Conservation (phyloP, 1,139 yeast genomes). For the Pneumocystis wakefieldiae region DNA sequence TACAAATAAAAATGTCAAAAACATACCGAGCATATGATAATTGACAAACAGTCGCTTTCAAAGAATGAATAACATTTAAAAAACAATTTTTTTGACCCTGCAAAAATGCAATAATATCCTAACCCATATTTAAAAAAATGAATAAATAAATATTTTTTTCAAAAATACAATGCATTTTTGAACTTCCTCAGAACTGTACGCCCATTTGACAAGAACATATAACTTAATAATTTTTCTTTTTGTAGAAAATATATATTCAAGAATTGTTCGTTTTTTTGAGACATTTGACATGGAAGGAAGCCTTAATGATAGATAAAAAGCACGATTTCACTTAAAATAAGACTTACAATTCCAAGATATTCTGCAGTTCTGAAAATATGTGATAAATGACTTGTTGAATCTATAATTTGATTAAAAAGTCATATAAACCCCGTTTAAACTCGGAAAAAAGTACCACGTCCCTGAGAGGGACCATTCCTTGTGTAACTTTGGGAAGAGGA, state of each 20-base stretch:
- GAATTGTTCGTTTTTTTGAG: conserved; percentile 48
- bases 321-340: conserved; percentile 39
- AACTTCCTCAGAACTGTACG: conserved; percentile 54
- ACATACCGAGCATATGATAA: conserved; percentile 46
- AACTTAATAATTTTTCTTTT: conserved; percentile 73
- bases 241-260: conserved; percentile 51
- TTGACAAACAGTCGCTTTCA: conserved; percentile 45
- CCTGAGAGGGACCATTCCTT: conserved; percentile 2
- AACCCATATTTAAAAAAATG: background rate
- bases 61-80: conserved; percentile 47
- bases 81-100: conserved; percentile 63
- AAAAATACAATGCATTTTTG: conserved; percentile 38
- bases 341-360: conserved; percentile 58
- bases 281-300: conserved; percentile 44
- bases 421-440: background rate
- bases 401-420: background rate
- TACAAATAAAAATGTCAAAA: background rate
- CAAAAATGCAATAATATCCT: conserved; percentile 72
- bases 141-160: background rate
- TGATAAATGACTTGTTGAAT: background rate
- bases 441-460: conserved; percentile 7
- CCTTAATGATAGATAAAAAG: conserved; percentile 46
- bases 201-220: conserved; percentile 80
- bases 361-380: conserved; percentile 41
- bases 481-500: background rate